Percentiles rank a stretch among this genome's conserved stretches.
phyloP scores from a whole-genome alignment of 805 yeast species.

The Hanseniaspora clermontiae region DNA sequence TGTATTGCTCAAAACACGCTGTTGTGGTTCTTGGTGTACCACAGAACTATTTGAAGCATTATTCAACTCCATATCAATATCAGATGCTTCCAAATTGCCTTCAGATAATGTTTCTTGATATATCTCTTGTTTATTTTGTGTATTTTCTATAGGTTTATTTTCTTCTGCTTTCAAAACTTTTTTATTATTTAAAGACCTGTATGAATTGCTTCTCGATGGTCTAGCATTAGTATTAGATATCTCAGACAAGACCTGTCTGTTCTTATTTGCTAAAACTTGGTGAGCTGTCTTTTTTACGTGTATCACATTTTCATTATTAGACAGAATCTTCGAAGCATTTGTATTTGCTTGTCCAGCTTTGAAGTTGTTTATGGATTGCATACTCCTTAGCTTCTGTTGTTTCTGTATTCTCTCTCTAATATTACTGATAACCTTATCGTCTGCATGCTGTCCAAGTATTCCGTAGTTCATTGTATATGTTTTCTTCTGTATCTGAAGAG shows the following conservation, averaged over 20 bases:
- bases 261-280: not conserved
- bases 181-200: not conserved
- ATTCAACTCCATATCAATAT: not conserved
- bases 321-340: not conserved
- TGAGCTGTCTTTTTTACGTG: not conserved
- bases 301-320: not conserved
- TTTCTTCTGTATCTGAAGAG: too few relatives aligned
- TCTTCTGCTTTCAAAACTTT: not conserved
- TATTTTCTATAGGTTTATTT: not conserved
- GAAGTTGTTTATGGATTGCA: not conserved
- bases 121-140: not conserved
- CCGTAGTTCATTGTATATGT: conserved; percentile 9
- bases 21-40: not conserved
- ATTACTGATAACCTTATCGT: conserved; percentile 10
- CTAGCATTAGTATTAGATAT: not conserved
- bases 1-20: not conserved
- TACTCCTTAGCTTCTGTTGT: conserved; percentile 11
- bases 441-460: conserved; percentile 10
- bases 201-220: not conserved
- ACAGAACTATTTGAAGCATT: not conserved
- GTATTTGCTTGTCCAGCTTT: not conserved
- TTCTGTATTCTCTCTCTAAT: conserved; percentile 12
- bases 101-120: not conserved
- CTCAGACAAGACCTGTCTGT: conserved; percentile 3
- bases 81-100: not conserved